phyloP scores from a whole-genome alignment of 306 rosid genomes.

The Prunus padus region DNA sequence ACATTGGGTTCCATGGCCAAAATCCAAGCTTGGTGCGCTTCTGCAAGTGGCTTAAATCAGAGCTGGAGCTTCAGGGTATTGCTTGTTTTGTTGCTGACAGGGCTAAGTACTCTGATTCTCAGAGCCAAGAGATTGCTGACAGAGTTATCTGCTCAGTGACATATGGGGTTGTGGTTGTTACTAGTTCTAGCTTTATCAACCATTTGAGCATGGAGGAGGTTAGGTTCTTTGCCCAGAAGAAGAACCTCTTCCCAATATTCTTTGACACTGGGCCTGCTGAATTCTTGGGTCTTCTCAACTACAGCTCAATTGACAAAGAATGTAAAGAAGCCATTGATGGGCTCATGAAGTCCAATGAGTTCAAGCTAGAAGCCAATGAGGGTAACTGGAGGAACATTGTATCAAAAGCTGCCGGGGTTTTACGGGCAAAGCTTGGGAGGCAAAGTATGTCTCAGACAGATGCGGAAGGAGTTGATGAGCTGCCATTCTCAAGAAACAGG shows the following conservation, averaged over 20 bases:
- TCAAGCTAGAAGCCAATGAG: constrained; percentile 63
- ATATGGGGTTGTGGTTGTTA: constrained; percentile 68
- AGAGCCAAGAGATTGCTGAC: constrained; percentile 84
- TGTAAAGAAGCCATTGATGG: constrained; percentile 71
- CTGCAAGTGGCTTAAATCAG: constrained; percentile 81
- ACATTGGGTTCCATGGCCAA: constrained; percentile 81
- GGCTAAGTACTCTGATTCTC: constrained; percentile 64
- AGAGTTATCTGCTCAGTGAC: constrained; percentile 74
- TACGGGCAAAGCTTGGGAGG: constrained; percentile 74
- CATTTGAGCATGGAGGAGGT: constrained; percentile 69
- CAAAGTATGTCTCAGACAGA: constrained; percentile 44
- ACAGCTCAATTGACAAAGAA: constrained; percentile 55
- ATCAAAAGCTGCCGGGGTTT: constrained; percentile 48
- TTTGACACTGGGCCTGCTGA: constrained; percentile 59
- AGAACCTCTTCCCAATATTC: constrained; percentile 74
- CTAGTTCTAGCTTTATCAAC: constrained; percentile 57
- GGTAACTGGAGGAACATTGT: constrained; percentile 67
- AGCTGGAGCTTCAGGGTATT: constrained; percentile 90
- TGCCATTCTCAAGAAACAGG: constrained; percentile 63
- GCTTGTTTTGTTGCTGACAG: constrained; percentile 86
- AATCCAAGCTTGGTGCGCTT: constrained; percentile 58
- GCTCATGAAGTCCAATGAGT: constrained; percentile 55
- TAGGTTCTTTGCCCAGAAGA: constrained; percentile 81
- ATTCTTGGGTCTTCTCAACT: constrained; percentile 49
- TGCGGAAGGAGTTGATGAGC: constrained; percentile 43